A percentile compares a stretch with the other conserved stretches of the same genome.
Conservation (phyloP, 129 eudicot genomes). For the Artemisia argyi region DNA sequence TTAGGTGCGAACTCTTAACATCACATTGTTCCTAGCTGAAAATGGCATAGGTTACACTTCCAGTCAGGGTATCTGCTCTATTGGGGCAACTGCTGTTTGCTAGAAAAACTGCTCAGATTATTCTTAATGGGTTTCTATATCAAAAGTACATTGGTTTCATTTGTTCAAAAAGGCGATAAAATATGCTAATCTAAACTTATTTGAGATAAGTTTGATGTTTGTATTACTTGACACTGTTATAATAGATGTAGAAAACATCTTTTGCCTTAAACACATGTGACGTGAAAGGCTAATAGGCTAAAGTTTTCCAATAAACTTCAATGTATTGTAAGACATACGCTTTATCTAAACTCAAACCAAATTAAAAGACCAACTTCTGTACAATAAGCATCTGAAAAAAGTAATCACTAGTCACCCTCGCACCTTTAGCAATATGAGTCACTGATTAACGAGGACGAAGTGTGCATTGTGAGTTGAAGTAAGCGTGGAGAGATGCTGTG, state of each 20-base stretch:
- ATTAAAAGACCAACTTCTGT: not conserved
- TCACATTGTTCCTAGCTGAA: too few species aligned
- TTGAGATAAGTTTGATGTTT: too few species aligned
- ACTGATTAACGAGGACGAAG: constrained; percentile 18
- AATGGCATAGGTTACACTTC: too few species aligned
- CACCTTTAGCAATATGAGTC: not conserved
- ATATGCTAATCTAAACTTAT: not conserved
- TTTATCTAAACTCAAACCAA: not conserved
- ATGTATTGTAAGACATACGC: not conserved
- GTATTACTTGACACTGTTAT: too few species aligned
- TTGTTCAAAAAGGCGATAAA: not conserved
- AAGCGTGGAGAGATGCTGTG: constrained; percentile 20
- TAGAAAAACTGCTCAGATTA: too few species aligned
- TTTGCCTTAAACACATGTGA: too few species aligned
- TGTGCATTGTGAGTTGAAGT: constrained; percentile 28
- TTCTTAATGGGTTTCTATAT: too few species aligned
- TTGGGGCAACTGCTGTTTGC: too few species aligned
- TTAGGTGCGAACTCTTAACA: too few species aligned
- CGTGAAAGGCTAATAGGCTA: not conserved
- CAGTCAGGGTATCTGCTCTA: too few species aligned
- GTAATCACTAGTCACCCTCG: not conserved
- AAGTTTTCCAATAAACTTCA: not conserved
- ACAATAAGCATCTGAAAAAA: constrained; percentile 9
- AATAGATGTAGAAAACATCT: too few species aligned
- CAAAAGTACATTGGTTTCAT: too few species aligned